A percentile compares a stretch with the other conserved stretches of the same genome.
phyloP scores from a whole-genome alignment of 2,329 filamentous ascomycete species.

The Lecanicillium sp. region DNA sequence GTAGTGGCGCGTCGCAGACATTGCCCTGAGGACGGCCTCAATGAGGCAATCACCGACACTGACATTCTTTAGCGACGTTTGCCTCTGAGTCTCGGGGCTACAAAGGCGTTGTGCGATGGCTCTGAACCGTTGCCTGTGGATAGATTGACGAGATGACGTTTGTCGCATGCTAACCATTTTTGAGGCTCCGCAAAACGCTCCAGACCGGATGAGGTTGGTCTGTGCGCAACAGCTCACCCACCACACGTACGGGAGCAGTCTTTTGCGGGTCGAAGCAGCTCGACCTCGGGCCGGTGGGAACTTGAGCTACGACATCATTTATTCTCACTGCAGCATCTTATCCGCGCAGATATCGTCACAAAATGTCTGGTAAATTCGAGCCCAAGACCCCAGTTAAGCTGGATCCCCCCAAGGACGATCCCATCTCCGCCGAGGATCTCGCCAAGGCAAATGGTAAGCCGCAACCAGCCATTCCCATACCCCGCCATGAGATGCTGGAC shows the following conservation, averaged over 20 bases:
- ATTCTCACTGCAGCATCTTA: no score
- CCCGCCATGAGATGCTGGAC: constrained; percentile 1
- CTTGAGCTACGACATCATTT: no score
- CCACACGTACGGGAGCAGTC: no score
- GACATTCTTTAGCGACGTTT: constrained; percentile 20
- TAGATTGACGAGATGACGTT: constrained; percentile 1
- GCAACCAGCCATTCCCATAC: background rate
- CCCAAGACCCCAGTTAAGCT: constrained; percentile 71
- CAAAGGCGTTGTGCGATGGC: no score
- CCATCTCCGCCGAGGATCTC: constrained; percentile 73
- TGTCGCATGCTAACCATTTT: background rate
- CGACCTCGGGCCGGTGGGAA: no score
- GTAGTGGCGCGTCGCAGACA: constrained; percentile 21
- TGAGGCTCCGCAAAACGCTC: no score
- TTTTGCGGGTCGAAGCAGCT: no score
- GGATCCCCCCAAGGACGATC: constrained; percentile 78
- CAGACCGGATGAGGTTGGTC: background rate
- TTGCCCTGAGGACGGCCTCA: constrained; percentile 22
- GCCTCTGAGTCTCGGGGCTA: no score
- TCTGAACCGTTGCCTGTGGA: constrained; percentile 1
- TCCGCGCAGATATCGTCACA: constrained; percentile 9
- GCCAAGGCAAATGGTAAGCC: constrained; percentile 72
- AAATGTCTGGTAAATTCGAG: constrained; percentile 62
- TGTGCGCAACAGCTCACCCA: background rate
- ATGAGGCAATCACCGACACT: constrained; percentile 23